Evolutionary conservation across 2,329 filamentous ascomycete genomes (phyloP).

Genomic region (Botryosphaeria dothidea): DNA sequence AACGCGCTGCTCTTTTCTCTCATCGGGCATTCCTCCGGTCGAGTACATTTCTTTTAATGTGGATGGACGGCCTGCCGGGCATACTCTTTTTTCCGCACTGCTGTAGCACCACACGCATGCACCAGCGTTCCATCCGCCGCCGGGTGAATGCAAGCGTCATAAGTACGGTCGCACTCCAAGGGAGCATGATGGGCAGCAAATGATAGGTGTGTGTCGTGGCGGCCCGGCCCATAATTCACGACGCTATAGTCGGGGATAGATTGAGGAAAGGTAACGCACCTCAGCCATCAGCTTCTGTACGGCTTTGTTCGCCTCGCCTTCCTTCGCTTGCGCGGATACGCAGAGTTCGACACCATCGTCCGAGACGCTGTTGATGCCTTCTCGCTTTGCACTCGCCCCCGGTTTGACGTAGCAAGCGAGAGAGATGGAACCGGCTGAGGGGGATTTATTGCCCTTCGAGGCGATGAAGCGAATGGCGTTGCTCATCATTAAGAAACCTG

Average conservation of each 20-base stretch:
- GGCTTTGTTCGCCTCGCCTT: slow-evolving; percentile 70
- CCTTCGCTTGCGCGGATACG: slow-evolving; percentile 64
- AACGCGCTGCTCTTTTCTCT: not conserved
- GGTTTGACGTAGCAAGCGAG: slow-evolving; percentile 69
- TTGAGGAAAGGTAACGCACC: slow-evolving; percentile 38
- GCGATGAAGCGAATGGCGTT: slow-evolving; percentile 29
- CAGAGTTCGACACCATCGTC: slow-evolving; percentile 63
- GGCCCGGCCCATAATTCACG: not conserved
- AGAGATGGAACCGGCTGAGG: slow-evolving; percentile 45
- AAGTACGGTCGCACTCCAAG: not conserved
- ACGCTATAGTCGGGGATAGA: not conserved
- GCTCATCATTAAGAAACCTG: not conserved
- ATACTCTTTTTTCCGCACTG: not conserved
- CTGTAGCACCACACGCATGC: not conserved
- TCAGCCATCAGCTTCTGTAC: slow-evolving; percentile 64
- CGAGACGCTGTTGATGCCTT: slow-evolving; percentile 61
- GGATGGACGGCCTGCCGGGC: not conserved
- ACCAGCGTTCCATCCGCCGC: not conserved
- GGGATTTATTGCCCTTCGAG: slow-evolving; percentile 25
- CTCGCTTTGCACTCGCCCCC: slow-evolving; percentile 60
- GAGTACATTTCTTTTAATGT: not conserved
- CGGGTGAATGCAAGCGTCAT: not conserved
- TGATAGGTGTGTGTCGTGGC: not conserved
- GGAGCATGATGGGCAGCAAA: not conserved
- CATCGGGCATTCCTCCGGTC: not conserved